Evolutionary conservation across 805 yeast species (phyloP), one percentile per base, ranked within the genome.

Genomic region (Lipomyces sp.): DNA sequence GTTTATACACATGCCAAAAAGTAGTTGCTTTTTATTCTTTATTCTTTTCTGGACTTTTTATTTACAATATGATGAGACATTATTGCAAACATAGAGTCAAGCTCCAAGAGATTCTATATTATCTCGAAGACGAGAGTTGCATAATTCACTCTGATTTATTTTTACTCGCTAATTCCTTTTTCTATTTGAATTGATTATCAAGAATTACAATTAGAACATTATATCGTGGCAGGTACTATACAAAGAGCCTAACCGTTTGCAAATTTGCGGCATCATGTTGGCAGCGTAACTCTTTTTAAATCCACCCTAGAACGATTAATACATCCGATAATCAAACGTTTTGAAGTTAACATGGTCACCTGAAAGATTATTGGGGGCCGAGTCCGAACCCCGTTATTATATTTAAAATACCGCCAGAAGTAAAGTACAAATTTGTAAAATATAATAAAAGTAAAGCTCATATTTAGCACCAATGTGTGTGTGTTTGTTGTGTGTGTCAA

Each of bases 31-130:
- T 24, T 24, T 24, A 24, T 24, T 24, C 24, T 24, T 24, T 24
- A 24, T 24, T 24, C 24, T 24, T 24, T 53, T 34, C 33, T 18
- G 35, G 24, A 29, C 8, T 34, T 35, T n/a, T 45, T 42, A 13
- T 45, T 48, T 58, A 63, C 48, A 39, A 62, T 24, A 73, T 74
- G 76, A 74, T 73, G 76, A 74, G 66, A 74, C 65, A 64, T 39
- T 66, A 65, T 65, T 59, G 72, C 73, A 73, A 73, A 67, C 68
- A 64, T 75, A 75, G 77, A 75, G 78, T 75, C 78, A 75, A 75
- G 78, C 78, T 75, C 78, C 57, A 69, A 75, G 76, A 66, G 65
- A 56, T 39, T 53, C 60, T 50, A 48, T 7, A 18, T 24, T 24
- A 24, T 53, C 66, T 54, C 63, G 53, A 58, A 8, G 69, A 63